Percentiles rank a stretch among this genome's conserved stretches.
These are phyloP conservation scores for Botryotinia globosa DNA, from an alignment of 2,329 filamentous ascomycete genomes.

Conservation along the genomic window DNA sequence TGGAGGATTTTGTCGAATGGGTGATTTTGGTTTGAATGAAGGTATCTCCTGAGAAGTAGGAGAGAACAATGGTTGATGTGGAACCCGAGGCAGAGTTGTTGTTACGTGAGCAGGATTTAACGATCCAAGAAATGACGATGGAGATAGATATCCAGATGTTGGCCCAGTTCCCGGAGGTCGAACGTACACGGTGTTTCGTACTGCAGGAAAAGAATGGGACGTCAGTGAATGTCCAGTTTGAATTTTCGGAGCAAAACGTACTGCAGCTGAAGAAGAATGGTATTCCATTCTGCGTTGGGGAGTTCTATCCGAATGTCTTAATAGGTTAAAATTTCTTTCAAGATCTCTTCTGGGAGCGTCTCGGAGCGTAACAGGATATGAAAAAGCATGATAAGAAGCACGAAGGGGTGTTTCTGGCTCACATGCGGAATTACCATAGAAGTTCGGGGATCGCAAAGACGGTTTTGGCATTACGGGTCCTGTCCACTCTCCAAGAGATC, in stretches of 20 bases:
- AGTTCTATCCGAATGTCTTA: background rate
- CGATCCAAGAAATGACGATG: background rate
- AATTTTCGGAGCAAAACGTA: background rate
- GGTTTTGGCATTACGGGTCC: background rate
- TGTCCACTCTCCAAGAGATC: background rate
- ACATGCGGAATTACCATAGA: background rate
- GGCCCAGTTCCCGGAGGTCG: conserved; percentile 1
- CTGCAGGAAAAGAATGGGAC: background rate
- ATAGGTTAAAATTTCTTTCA: background rate
- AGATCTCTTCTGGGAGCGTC: background rate
- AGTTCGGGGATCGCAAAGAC: background rate
- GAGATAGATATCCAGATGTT: background rate
- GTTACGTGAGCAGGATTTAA: background rate
- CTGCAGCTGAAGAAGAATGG: background rate
- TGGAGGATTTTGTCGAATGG: background rate
- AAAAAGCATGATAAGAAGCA: background rate
- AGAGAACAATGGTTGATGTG: background rate
- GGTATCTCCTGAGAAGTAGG: background rate
- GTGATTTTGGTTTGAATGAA: background rate
- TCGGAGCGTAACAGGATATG: background rate
- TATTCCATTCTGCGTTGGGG: background rate
- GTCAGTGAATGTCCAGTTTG: background rate
- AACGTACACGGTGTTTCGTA: background rate
- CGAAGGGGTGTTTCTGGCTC: too few species aligned
- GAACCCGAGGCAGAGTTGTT: too few species aligned